phyloP scores from a whole-genome alignment of 257 asterid genomes.

The Apocynum venetum region DNA sequence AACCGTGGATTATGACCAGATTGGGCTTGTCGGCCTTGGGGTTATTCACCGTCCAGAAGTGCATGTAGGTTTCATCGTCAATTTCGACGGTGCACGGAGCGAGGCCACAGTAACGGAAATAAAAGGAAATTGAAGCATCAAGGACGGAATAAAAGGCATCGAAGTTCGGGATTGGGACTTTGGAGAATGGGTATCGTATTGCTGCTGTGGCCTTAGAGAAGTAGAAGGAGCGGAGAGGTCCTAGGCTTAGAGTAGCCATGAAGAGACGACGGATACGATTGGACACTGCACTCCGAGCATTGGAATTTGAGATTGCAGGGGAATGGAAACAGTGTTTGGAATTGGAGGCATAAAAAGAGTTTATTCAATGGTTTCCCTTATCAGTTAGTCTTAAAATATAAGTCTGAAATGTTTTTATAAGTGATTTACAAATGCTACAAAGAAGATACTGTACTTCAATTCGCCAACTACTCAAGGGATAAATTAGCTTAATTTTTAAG shows the following conservation, averaged over 20 bases:
- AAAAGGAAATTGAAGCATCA: conserved; percentile 46
- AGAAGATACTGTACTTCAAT: no score
- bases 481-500: no score
- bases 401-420: no score
- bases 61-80: conserved; percentile 59
- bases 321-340: no score
- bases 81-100: conserved; percentile 42
- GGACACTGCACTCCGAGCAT: no score
- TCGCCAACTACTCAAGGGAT: no score
- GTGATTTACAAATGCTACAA: no score
- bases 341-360: no score
- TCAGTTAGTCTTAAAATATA: no score
- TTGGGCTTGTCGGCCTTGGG: conserved; percentile 49
- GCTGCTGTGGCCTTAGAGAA: conserved; percentile 27
- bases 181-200: conserved; percentile 25
- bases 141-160: conserved; percentile 35
- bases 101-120: conserved; percentile 51
- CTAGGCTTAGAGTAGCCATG: conserved; percentile 38
- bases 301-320: no score
- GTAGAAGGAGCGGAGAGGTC: conserved; percentile 39
- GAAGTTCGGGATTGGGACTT: conserved; percentile 39
- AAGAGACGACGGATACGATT: neutral
- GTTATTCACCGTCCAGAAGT: conserved; percentile 51
- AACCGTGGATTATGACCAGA: conserved; percentile 58
- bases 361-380: no score